Evolutionary conservation across 192 early-diverging fungal species (phyloP).

Genomic region (Linnemannia schmuckeri): DNA sequence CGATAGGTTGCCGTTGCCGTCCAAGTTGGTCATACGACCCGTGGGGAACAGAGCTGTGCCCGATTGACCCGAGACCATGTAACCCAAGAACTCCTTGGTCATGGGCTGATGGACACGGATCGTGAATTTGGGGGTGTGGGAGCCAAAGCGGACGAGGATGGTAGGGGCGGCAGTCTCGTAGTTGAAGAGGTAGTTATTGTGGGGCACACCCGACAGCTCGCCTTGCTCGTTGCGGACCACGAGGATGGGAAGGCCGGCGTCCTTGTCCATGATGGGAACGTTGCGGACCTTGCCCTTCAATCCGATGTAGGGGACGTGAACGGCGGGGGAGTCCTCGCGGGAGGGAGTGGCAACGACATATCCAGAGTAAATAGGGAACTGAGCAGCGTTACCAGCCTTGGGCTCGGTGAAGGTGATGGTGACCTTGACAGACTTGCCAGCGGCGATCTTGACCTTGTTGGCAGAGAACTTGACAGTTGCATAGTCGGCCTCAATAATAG

Average conservation of each 20-base stretch:
- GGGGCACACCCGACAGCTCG: not conserved
- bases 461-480: constrained; percentile 56
- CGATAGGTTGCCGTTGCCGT: too few relatives aligned
- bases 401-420: constrained; percentile 60
- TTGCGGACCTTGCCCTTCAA: constrained; percentile 35
- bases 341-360: constrained; percentile 41
- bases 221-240: not conserved
- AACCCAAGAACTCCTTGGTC: constrained; percentile 18
- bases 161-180: constrained; percentile 9
- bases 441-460: constrained; percentile 35
- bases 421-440: constrained; percentile 44
- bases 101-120: constrained; percentile 19
- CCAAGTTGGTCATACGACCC: too few relatives aligned
- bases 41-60: too few relatives aligned
- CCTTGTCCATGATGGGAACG: constrained; percentile 46
- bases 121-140: constrained; percentile 25
- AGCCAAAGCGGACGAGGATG: constrained; percentile 17
- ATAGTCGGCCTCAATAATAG: constrained; percentile 29
- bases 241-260: constrained; percentile 15
- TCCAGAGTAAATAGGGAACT: constrained; percentile 42
- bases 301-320: constrained; percentile 52
- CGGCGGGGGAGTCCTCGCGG: constrained; percentile 9
- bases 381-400: constrained; percentile 11
- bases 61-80: not conserved
- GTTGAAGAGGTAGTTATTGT: constrained; percentile 2